phyloP scores from a whole-genome alignment of 2,329 filamentous ascomycete genomes.

The Hyphodiscus sp. region DNA sequence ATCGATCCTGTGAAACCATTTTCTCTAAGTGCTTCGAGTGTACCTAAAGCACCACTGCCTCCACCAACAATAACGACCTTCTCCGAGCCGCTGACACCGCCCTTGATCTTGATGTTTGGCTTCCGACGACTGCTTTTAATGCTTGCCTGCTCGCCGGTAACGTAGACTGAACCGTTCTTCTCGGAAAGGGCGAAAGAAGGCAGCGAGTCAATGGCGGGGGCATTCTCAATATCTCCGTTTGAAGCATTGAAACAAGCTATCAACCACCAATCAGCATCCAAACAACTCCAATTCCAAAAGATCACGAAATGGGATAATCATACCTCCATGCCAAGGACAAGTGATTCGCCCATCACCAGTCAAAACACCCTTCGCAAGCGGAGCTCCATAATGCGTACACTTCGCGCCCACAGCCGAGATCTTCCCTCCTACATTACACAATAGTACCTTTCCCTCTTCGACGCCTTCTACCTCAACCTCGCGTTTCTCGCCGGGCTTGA shows the following conservation, averaged over 20 bases:
- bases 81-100: constrained; percentile 41
- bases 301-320: constrained; percentile 16
- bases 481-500: constrained; percentile 76
- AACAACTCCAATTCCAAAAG: background rate
- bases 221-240: constrained; percentile 91
- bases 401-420: constrained; percentile 75
- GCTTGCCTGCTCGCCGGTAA: constrained; percentile 69
- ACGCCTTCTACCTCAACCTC: constrained; percentile 90
- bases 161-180: constrained; percentile 76
- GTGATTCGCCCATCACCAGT: constrained; percentile 76
- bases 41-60: constrained; percentile 76
- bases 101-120: constrained; percentile 66
- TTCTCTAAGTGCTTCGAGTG: constrained; percentile 75
- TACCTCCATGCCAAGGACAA: constrained; percentile 95
- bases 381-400: constrained; percentile 90
- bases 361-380: constrained; percentile 78
- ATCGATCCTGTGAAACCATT: constrained; percentile 74
- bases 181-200: constrained; percentile 75
- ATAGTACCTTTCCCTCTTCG: constrained; percentile 75
- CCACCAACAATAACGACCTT: constrained; percentile 83
- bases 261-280: background rate
- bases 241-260: constrained; percentile 85
- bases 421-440: constrained; percentile 71
- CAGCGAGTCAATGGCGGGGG: constrained; percentile 82
- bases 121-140: constrained; percentile 72